Base-by-base conservation (phyloP, 2,329 filamentous ascomycete genomes). In the Xylaria sp. region DNA sequence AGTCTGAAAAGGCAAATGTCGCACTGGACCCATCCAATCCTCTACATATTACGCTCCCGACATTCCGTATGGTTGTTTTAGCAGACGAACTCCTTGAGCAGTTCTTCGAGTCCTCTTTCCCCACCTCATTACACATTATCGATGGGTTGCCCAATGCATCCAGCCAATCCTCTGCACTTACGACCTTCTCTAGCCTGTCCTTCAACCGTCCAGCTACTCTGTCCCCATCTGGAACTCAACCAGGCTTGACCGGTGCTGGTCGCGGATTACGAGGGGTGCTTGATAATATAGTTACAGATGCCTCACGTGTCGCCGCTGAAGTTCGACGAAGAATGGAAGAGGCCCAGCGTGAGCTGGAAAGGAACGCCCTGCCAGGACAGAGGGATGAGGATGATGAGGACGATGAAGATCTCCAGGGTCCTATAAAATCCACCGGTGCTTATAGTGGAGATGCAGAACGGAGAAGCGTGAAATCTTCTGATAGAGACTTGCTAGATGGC, bases 31-130 rank as follows among this genome's bases (percentile, higher is more conserved):
- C 95, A 2, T 89, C 92, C 25, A 94, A 96, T 67, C 95, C 95
- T 6, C 84, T 99, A 0, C 91, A 97, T 75, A 97, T 99, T 73
- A 98, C 95, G 0, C 84, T 99, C 1, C 95, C 95, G 0, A 99
- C 95, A 0, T 99, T 99, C 84, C 90, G 95, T 68, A 99, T 99
- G 95, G 93, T 99, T 3, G 92, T 99, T 9, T 87, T 99, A 7
- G 95, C 95, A 45, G 95, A 99, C 73, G 95, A 99, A 76, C 85
- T 96, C 0, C 86, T 99, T 5, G 94, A 99, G 73, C 92, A 96
- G 70, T 99, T 99, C 79, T 99, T 99, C 75, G 95, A 99, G 78
- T 92, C 92, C 0, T 96, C 93, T 42, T 97, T 98, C 79, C 92
- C 94, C 0, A 88, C 91, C 54, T 97, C 93, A 1, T 96, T 99